Conservation (phyloP, 2,329 filamentous ascomycete genomes). For the Emergomyces pasteurianus region DNA sequence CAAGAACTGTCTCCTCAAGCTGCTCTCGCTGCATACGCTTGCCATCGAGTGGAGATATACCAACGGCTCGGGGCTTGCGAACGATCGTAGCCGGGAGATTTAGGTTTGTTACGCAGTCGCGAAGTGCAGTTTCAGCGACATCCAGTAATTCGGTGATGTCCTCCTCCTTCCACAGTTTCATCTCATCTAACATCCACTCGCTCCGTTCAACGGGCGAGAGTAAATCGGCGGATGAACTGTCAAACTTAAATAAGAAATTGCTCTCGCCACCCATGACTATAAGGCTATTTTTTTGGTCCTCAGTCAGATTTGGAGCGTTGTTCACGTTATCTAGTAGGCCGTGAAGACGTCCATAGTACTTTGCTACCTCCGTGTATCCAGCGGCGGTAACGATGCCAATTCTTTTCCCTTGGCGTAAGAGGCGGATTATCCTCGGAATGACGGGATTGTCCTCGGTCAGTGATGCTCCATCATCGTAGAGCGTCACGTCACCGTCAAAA, state of each 20-base stretch:
- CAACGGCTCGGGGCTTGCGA: conserved; percentile 78
- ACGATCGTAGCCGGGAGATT: conserved; percentile 67
- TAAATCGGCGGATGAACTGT: conserved; percentile 50
- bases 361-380: conserved; percentile 76
- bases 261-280: conserved; percentile 92
- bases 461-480: conserved; percentile 82
- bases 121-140: conserved; percentile 71
- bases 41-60: conserved; percentile 55
- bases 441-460: conserved; percentile 65
- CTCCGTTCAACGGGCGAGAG: conserved; percentile 50
- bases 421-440: conserved; percentile 54
- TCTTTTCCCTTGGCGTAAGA: conserved; percentile 66
- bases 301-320: conserved; percentile 48
- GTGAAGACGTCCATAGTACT: conserved; percentile 77
- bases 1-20: conserved; percentile 88
- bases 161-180: conserved; percentile 40
- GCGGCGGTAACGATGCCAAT: conserved; percentile 95
- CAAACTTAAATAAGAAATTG: conserved; percentile 85
- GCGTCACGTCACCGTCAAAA: conserved; percentile 93
- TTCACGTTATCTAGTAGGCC: conserved; percentile 73
- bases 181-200: conserved; percentile 50
- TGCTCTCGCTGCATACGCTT: conserved; percentile 71
- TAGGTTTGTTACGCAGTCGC: conserved; percentile 69
- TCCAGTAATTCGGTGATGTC: conserved; percentile 76
- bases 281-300: conserved; percentile 60